A percentile compares a stretch with the other conserved stretches of the same genome.
Conservation (phyloP, 1,284 basidiomycete species). For the Rhodofomes roseus region DNA sequence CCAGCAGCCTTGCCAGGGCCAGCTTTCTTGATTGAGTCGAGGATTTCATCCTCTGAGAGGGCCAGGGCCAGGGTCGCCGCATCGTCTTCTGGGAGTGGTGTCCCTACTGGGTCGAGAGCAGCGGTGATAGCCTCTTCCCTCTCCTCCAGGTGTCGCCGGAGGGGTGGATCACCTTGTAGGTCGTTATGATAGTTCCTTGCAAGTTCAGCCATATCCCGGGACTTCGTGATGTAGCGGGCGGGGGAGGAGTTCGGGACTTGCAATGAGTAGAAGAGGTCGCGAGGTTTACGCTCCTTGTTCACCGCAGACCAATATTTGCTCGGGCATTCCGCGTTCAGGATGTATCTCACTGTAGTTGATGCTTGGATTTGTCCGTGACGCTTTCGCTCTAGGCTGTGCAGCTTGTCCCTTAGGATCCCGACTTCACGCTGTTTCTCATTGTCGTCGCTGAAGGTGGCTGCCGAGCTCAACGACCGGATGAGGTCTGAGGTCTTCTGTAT, state of each 20-base stretch:
- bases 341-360: background rate
- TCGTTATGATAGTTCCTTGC: background rate
- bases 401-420: background rate
- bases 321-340: background rate
- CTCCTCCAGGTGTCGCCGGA: no score
- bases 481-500: background rate
- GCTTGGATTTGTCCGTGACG: background rate
- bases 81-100: background rate
- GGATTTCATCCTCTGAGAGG: background rate
- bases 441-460: background rate
- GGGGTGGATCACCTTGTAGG: background rate
- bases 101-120: no score
- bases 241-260: no score
- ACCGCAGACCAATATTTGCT: background rate
- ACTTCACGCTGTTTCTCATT: background rate
- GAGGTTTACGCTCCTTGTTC: background rate
- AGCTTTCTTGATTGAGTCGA: background rate
- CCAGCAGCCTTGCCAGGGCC: conserved; percentile 12
- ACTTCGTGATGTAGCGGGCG: background rate
- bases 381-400: background rate
- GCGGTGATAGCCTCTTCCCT: background rate
- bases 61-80: background rate
- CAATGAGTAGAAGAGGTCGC: background rate
- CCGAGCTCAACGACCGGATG: background rate
- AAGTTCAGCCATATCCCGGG: background rate